Percentiles rank a stretch among this genome's conserved stretches.
phyloP scores from a whole-genome alignment of 2,329 filamentous ascomycete species.

The Pseudopithomyces maydicus region DNA sequence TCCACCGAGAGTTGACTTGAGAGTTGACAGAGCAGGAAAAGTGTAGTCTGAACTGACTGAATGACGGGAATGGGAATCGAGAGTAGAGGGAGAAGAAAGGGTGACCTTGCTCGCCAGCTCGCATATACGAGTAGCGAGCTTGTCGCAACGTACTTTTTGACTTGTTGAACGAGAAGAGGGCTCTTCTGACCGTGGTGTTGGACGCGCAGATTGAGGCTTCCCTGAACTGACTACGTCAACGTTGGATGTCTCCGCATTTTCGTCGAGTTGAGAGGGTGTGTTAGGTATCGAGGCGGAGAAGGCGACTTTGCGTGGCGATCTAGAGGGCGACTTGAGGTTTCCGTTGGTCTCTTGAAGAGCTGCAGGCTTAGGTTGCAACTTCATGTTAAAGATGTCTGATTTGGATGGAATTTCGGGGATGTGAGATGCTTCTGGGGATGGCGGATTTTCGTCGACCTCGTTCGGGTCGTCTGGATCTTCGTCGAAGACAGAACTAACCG shows the following conservation, averaged over 20 bases:
- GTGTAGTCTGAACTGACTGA: constrained; percentile 15
- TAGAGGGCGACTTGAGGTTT: constrained; percentile 39
- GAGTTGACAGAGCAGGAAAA: constrained; percentile 25
- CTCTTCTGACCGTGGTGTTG: constrained; percentile 25
- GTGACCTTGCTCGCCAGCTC: constrained; percentile 33
- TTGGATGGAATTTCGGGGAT: constrained; percentile 22
- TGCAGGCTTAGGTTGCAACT: constrained; percentile 35
- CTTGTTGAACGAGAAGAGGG: constrained; percentile 22
- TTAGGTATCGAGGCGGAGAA: constrained; percentile 43
- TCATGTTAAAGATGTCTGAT: constrained; percentile 41
- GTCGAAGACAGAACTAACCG: constrained; percentile 35
- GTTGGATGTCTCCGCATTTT: constrained; percentile 40
- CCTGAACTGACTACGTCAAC: constrained; percentile 29
- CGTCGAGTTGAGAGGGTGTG: constrained; percentile 36
- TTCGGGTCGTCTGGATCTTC: constrained; percentile 29
- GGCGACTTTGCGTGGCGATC: constrained; percentile 47
- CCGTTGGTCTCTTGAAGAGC: constrained; percentile 43
- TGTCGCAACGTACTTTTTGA: constrained; percentile 45
- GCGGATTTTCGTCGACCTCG: constrained; percentile 18
- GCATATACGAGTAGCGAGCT: constrained; percentile 26
- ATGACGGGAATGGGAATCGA: not conserved
- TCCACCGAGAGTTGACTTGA: constrained; percentile 11
- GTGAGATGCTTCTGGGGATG: constrained; percentile 29
- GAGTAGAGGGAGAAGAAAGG: constrained; percentile 24
- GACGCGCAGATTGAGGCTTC: constrained; percentile 15